A percentile compares a stretch with the other conserved stretches of the same genome.
Conservation (phyloP, 768 basidiomycete genomes). For the Pleurotus cornucopiae region DNA sequence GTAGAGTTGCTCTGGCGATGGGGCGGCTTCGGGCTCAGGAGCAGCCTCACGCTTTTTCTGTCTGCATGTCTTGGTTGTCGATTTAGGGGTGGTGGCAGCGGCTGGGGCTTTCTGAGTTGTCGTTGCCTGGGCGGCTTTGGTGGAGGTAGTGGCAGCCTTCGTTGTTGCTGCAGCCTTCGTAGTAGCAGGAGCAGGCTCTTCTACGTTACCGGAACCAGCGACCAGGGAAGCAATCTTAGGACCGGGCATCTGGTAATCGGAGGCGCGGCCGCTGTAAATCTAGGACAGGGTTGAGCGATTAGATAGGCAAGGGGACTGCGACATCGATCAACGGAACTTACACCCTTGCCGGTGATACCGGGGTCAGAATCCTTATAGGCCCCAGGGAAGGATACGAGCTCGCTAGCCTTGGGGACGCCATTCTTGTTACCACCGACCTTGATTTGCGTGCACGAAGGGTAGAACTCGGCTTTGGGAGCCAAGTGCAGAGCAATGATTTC, state of each 20-base stretch:
- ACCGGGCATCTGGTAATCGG: slow-evolving; percentile 44
- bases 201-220: slow-evolving; percentile 6
- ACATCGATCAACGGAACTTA: slow-evolving; percentile 16
- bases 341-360: slow-evolving; percentile 43
- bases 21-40: slow-evolving; percentile 6
- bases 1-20: slow-evolving; percentile 6
- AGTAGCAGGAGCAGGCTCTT: neutral
- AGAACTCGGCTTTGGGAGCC: slow-evolving; percentile 54
- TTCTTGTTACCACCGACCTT: slow-evolving; percentile 35
- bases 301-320: neutral
- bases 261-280: slow-evolving; percentile 25
- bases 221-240: slow-evolving; percentile 43
- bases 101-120: neutral
- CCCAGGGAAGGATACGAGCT: slow-evolving; percentile 46
- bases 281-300: neutral
- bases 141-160: neutral
- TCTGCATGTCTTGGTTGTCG: neutral
- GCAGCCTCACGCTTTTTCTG: neutral
- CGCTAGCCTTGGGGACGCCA: slow-evolving; percentile 25
- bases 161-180: neutral
- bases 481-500: slow-evolving; percentile 57
- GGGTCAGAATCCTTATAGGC: slow-evolving; percentile 50
- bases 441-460: slow-evolving; percentile 47
- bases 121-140: neutral
- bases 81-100: neutral